A percentile compares a stretch with the other conserved stretches of the same genome.
Conservation (phyloP, 176 grass and related monocot species). For the Carex cristatella region DNA sequence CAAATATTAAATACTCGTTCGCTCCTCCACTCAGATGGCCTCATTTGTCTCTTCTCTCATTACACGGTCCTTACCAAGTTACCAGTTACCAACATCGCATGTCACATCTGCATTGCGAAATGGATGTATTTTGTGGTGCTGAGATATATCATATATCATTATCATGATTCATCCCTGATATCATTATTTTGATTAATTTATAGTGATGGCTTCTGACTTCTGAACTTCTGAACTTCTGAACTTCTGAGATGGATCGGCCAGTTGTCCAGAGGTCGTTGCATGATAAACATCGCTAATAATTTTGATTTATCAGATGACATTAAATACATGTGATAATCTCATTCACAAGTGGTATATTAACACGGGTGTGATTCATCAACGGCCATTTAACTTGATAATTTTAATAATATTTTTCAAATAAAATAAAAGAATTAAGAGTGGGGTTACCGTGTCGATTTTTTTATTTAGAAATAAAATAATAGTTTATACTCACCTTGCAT, state of each 20-base stretch:
- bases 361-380: neutral
- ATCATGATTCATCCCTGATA: too few relatives aligned
- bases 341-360: too few relatives aligned
- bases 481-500: too few relatives aligned
- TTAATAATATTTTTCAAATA: too few relatives aligned
- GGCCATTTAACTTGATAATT: too few relatives aligned
- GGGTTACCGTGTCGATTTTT: too few relatives aligned
- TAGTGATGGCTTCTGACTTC: neutral
- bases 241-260: neutral
- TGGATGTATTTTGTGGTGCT: neutral
- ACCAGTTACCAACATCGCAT: neutral
- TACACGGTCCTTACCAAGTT: too few relatives aligned
- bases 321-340: neutral
- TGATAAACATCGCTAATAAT: neutral
- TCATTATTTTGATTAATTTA: neutral
- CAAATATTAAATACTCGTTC: too few relatives aligned
- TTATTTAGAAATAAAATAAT: too few relatives aligned
- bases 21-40: neutral
- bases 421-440: too few relatives aligned
- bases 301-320: neutral
- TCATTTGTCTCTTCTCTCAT: neutral
- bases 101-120: neutral
- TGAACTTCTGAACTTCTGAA: neutral
- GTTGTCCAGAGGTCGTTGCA: neutral
- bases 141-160: neutral